Conservation (phyloP, 108 stramenopile species). For the Epithemia pelagica region DNA sequence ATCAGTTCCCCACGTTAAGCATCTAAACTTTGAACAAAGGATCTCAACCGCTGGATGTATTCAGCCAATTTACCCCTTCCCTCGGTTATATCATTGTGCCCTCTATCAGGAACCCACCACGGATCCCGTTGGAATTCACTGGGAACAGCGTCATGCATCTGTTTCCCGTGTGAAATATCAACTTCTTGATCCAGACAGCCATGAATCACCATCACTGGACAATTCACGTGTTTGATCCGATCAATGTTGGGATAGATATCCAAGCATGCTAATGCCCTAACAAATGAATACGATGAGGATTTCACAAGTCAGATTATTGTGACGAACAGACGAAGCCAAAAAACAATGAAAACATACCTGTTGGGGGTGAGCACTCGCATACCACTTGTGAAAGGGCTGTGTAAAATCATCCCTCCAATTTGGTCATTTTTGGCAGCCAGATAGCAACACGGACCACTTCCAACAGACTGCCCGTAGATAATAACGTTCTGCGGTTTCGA, state of each 20-base stretch:
- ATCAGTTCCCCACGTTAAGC: no score
- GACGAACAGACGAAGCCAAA: conserved; percentile 3
- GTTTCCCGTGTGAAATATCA: conserved; percentile 57
- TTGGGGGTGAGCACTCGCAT: conserved; percentile 85
- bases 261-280: conserved; percentile 60
- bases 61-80: conserved; percentile 62
- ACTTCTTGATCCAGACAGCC: conserved; percentile 82
- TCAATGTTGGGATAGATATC: conserved; percentile 89
- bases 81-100: conserved; percentile 88
- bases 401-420: conserved; percentile 74
- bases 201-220: conserved; percentile 83
- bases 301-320: conserved; percentile 4
- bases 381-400: conserved; percentile 80
- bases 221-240: conserved; percentile 63
- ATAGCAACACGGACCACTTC: conserved; percentile 78
- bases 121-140: conserved; percentile 58
- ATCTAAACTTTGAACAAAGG: conserved; percentile 49
- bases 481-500: conserved; percentile 44
- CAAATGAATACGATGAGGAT: not conserved
- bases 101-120: conserved; percentile 83
- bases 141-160: conserved; percentile 65
- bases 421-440: conserved; percentile 38
- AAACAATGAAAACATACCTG: conserved; percentile 26
- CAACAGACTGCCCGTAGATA: conserved; percentile 90
- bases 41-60: conserved; percentile 56